Conservation (phyloP, 2,329 filamentous ascomycete genomes). For the Didymella keratinophila region DNA sequence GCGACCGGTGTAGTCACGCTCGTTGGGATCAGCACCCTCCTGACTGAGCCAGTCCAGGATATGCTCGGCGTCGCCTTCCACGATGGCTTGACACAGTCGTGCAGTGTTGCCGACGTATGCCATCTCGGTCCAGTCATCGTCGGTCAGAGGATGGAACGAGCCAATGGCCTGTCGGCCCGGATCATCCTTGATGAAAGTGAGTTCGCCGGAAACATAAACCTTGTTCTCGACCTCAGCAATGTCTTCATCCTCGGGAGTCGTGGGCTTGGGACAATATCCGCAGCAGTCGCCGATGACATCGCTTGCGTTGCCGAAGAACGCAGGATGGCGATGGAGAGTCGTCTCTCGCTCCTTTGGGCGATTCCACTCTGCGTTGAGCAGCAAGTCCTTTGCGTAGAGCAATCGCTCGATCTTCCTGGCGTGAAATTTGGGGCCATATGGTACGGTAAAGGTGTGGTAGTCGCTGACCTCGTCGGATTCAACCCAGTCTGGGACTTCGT, state of each 20-base stretch:
- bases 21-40: constrained; percentile 74
- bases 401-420: constrained; percentile 81
- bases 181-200: constrained; percentile 80
- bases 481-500: constrained; percentile 85
- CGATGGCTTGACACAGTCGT: constrained; percentile 80
- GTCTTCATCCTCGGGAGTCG: constrained; percentile 75
- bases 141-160: constrained; percentile 80
- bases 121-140: constrained; percentile 90
- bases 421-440: constrained; percentile 64
- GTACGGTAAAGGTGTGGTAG: constrained; percentile 74
- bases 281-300: constrained; percentile 85
- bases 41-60: constrained; percentile 74
- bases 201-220: constrained; percentile 76
- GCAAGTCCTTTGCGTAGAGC: constrained; percentile 79
- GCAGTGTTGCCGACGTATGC: constrained; percentile 84
- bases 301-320: constrained; percentile 76
- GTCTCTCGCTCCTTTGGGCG: constrained; percentile 76
- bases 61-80: constrained; percentile 73
- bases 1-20: constrained; percentile 67
- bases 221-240: constrained; percentile 75
- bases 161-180: constrained; percentile 78
- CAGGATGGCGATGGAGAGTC: constrained; percentile 82
- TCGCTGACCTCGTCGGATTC: constrained; percentile 77
- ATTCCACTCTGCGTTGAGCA: constrained; percentile 88
- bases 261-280: constrained; percentile 74